Base-by-base conservation (phyloP, 495 filamentous ascomycete genomes). In the Penicillium subrubescens region DNA sequence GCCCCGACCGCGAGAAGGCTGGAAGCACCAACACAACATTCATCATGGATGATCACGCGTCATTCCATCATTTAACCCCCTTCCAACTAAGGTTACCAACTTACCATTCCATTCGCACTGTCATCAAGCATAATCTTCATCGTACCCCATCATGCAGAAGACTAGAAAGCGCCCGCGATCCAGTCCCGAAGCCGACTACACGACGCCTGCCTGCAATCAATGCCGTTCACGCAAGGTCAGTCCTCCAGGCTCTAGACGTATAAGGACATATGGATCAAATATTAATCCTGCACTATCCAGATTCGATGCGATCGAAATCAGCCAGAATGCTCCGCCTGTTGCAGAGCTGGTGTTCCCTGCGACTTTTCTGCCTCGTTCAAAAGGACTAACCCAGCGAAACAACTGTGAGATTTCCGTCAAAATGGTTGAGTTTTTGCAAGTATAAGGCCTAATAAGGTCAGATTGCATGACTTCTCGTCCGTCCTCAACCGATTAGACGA, bases 291-390 rank as follows among this genome's bases (percentile, higher is more conserved):
- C 23, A 8, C 23, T 14, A 12, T 52, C 0, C 23, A 52, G 48
- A 52, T 52, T 52, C 48, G 48, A 25, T 52, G 48, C 19, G 48
- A 52, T 52, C 48, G 48, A 6, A 52, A 52, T 7, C 48, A n/a
- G 48, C 48, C 48, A 52, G 48, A 52, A 52, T 52, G 48, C 48
- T 52, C 48, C 21, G 48, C 48, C 23, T 52, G 48, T 52, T 29
- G 23, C 48, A 52, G 27, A 52, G 48, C 21, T 52, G 48, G 48
- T 31, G 48, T 52, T 21, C 7, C 27, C 23, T 52, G 48, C 27
- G 48, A 52, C 23, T 52, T 52, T 29, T 52, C 48, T 27, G 48
- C 48, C 48, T 52, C 48, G 48, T 52, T 52, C 48, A 52, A 52
- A 52, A 52, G 48, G 48, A 52, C 48, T 8, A 52, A 52, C 21